phyloP scores from a whole-genome alignment of 352 stramenopile species.

The Phytophthora hibernalis region DNA sequence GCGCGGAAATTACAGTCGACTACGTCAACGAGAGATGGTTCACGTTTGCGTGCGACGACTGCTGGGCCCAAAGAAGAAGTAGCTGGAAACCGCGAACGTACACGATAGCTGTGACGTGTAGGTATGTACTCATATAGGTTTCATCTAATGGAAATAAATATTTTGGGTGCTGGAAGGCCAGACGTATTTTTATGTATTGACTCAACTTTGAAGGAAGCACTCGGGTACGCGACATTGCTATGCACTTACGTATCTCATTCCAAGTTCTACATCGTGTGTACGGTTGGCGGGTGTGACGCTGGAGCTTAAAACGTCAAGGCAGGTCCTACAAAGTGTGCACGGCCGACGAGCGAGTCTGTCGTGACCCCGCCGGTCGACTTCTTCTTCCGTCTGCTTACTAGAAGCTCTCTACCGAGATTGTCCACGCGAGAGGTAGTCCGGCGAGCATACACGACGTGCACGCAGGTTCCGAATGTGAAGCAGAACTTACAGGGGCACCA shows the following conservation, averaged over 20 bases:
- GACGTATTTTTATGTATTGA: too few species aligned
- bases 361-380: neutral
- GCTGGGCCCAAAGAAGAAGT: neutral
- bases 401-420: neutral
- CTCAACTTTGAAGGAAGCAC: too few species aligned
- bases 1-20: conserved; percentile 17
- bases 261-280: neutral
- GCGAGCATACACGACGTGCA: neutral
- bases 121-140: too few species aligned
- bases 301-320: neutral
- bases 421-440: neutral
- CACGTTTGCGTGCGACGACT: conserved; percentile 4
- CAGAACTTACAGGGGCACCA: neutral
- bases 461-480: neutral
- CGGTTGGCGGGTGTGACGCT: neutral
- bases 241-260: neutral
- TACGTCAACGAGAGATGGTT: conserved; percentile 18
- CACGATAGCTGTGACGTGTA: too few species aligned
- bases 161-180: too few species aligned
- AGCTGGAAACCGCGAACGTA: neutral
- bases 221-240: neutral
- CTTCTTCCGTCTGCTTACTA: neutral
- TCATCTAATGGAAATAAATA: too few species aligned
- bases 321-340: neutral
- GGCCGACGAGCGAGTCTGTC: neutral